Percentiles rank a stretch among this genome's conserved stretches.
These are phyloP conservation scores for Phaeolepiota aurea DNA, from an alignment of 768 basidiomycete species.

Conservation along the genomic window DNA sequence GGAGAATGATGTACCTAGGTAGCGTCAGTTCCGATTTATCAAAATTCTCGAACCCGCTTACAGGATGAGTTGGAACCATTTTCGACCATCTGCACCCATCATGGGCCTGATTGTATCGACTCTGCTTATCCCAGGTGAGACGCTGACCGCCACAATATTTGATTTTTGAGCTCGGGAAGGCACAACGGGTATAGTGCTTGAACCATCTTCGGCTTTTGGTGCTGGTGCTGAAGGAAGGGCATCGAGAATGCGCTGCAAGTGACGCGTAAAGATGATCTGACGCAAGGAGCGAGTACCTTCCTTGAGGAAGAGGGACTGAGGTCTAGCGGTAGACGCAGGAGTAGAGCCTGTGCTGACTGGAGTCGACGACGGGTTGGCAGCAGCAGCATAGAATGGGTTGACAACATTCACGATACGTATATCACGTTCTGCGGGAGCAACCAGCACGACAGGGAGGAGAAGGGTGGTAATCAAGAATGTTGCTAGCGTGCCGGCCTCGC, in stretches of 20 bases:
- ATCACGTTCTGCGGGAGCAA: constrained; percentile 80
- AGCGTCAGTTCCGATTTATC: constrained; percentile 6
- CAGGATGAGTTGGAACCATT: constrained; percentile 36
- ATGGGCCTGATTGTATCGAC: constrained; percentile 57
- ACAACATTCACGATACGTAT: constrained; percentile 84
- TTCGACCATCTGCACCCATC: constrained; percentile 38
- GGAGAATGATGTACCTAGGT: constrained; percentile 56
- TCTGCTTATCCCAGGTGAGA: constrained; percentile 71
- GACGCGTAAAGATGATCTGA: constrained; percentile 55
- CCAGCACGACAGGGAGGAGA: constrained; percentile 71
- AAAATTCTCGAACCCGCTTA: constrained; percentile 32
- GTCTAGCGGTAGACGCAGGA: constrained; percentile 4
- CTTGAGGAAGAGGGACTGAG: constrained; percentile 32
- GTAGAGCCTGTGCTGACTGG: constrained; percentile 6
- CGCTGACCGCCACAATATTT: constrained; percentile 68
- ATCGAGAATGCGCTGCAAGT: constrained; percentile 80
- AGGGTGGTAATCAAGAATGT: constrained; percentile 76
- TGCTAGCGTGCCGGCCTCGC: constrained; percentile 48
- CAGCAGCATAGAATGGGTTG: constrained; percentile 87
- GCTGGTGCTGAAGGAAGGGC: constrained; percentile 63
- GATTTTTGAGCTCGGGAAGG: constrained; percentile 42
- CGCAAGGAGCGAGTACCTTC: constrained; percentile 65
- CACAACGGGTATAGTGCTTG: constrained; percentile 27
- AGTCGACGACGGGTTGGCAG: constrained; percentile 22
- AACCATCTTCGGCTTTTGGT: constrained; percentile 30